Base-by-base conservation (phyloP, 2,329 filamentous ascomycete species). In the Nemania sp. region DNA sequence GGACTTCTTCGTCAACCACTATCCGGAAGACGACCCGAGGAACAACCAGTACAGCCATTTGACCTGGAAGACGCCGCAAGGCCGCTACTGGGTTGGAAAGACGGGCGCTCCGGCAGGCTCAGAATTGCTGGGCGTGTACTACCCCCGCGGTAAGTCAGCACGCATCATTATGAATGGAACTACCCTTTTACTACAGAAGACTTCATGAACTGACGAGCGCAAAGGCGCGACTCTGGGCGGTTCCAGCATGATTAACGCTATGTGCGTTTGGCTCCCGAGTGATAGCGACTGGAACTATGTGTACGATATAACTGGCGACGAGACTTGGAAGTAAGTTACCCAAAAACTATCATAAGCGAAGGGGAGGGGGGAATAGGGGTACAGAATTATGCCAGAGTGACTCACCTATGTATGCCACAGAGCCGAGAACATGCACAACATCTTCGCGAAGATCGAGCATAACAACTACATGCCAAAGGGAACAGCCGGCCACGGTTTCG, bases 1-100 rank as follows among this genome's bases (percentile, higher is more conserved):
- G 80, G 77, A 81, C 68, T 81, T 78, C 67, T 82, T 76, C 57
- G 77, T 82, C 54, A 73, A 75, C 47, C 79, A 82, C 64, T 81
- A 80, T 61, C 47, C 55, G 1, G 68, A 71, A 5, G 73, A 79
- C 52, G 80, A 82, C 64, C 75, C 76, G 47, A 73, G 74, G 12
- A 81, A 78, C 63, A 64, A 70, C 11, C 72, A 61, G 41, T 55
- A 61, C 41, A 56, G 55, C 43, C 60, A 55, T 33, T 34, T 63
- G 41, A 61, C 59, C 14, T 65, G 58, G 59, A 53, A 46, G 49
- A 56, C 54, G 11, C 54, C 54, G 1, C 44, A 56, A 30, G 54
- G 54, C 20, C 54, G 54, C 19, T 56, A 56, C 36, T 56, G 54
- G 54, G 54, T 56, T 36, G 54, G 54, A 22, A 19, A 22, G 14